phyloP scores from a whole-genome alignment of 164 flowering plant species.

The Dillenia suffruticosa region DNA sequence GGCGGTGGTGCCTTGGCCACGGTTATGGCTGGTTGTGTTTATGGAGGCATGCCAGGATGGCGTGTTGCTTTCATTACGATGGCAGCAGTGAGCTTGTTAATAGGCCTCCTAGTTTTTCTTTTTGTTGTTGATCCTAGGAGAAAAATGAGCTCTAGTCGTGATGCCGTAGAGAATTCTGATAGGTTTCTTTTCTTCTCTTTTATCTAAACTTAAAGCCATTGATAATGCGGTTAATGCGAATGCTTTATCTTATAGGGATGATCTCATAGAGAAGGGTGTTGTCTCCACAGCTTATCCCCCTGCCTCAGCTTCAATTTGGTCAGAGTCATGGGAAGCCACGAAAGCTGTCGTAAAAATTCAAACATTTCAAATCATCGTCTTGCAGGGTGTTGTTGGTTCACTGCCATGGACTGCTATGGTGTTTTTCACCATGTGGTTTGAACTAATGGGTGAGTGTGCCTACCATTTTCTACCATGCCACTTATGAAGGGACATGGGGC shows the following conservation, averaged over 20 bases:
- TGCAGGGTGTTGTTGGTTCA: conserved; percentile 93
- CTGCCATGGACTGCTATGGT: conserved; percentile 99
- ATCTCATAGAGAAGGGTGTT: conserved; percentile 33
- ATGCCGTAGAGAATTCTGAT: conserved; percentile 21
- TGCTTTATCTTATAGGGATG: conserved; percentile 35
- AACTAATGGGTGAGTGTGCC: conserved; percentile 69
- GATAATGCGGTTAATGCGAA: background rate
- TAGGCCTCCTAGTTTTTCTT: conserved; percentile 69
- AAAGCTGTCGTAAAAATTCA: conserved; percentile 69
- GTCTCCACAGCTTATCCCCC: conserved; percentile 18
- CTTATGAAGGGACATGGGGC: background rate
- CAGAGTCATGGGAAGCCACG: conserved; percentile 77
- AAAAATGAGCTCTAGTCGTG: conserved; percentile 8
- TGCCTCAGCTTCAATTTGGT: conserved; percentile 47
- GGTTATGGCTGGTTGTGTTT: conserved; percentile 80
- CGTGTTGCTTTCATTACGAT: conserved; percentile 77
- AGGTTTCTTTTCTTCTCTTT: conserved; percentile 36
- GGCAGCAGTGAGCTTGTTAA: conserved; percentile 70
- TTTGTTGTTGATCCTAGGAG: conserved; percentile 84
- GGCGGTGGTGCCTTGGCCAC: conserved; percentile 94
- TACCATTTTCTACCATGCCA: background rate
- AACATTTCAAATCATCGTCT: conserved; percentile 83
- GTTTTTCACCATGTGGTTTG: conserved; percentile 96
- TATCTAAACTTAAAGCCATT: background rate
- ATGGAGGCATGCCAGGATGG: conserved; percentile 84